Evolutionary conservation across 2,329 filamentous ascomycete genomes (phyloP), one percentile per base, ranked within the genome.

Genomic region (Fusarium concolor): DNA sequence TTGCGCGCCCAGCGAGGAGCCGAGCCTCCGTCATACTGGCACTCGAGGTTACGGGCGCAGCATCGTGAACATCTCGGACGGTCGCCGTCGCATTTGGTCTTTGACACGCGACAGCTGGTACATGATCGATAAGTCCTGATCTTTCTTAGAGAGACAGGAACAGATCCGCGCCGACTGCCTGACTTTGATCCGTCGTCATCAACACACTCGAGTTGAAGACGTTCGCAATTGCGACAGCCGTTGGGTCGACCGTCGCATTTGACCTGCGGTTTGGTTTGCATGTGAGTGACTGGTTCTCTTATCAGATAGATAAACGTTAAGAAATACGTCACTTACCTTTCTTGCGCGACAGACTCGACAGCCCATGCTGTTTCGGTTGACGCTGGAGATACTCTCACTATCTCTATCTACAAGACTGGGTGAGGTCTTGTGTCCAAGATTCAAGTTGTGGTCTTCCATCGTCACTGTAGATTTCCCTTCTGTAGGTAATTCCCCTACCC

Each of bases 81-180:
- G 64, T 77, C 78, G 74, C 79, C 80, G 47, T 80, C 75, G 68
- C 79, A 81, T 72, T 81, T 80, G 7, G 79, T 81, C 76, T 81
- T 81, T 59, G 78, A 80, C 24, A 79, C 62, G 45, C 79, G 79
- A 60, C 79, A 81, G 71, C 68, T 76, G 55, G 77, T 78, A 53
- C 79, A 81, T 26, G 79, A 80, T 24, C 79, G 78, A 62, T 81
- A 81, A 17, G 79, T 81, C 50, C 79, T 77, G 43, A 80, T 80
- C 73, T 80, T 81, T 42, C 77, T 74, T 45, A 79, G 56, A 4
- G 78, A 73, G 8, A 75, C 68, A 11, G 76, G 70, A 31, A 75
- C 71, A 28, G 73, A 60, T 38, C 58, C 58, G 29, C 65, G 70
- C 18, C 64, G 71, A 52, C 61, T 64, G 17, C 70, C 68, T 35